Percentiles rank a stretch among this genome's conserved stretches.
phyloP scores from a whole-genome alignment of 2,329 filamentous ascomycete species.

The Phyllosticta citribraziliensis region DNA sequence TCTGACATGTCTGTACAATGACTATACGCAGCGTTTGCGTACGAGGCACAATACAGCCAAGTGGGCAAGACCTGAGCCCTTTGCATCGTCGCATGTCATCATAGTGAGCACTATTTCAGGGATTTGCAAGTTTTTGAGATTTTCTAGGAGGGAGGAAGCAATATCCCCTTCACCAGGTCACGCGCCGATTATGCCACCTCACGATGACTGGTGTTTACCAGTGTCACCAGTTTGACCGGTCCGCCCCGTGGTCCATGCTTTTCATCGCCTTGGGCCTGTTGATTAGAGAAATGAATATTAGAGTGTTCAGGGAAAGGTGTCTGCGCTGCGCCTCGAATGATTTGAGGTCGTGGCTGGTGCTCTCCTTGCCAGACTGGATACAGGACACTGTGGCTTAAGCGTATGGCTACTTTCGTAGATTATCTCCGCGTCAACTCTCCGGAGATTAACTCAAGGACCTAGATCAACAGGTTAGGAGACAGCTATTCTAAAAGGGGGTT shows the following conservation, averaged over 20 bases:
- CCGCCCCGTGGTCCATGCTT: neutral
- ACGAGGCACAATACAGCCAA: no score
- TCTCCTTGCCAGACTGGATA: neutral
- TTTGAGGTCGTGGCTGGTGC: neutral
- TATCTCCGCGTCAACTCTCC: constrained; percentile 11
- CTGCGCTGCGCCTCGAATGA: neutral
- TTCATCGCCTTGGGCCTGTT: neutral
- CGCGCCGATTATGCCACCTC: neutral
- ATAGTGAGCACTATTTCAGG: no score
- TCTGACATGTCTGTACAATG: no score
- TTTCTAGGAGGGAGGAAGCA: neutral
- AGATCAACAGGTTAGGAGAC: neutral
- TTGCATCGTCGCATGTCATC: no score
- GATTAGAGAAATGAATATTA: neutral
- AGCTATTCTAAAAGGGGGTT: neutral
- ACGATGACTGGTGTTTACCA: neutral
- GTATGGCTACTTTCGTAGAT: neutral
- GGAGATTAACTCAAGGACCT: constrained; percentile 12
- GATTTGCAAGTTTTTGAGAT: no score
- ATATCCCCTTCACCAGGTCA: neutral
- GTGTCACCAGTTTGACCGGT: neutral
- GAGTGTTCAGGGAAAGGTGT: neutral
- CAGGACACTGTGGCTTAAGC: neutral
- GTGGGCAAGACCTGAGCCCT: no score
- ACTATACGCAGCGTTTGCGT: no score